Percentiles rank a stretch among this genome's conserved stretches.
Evolutionary conservation across 176 grass and related monocot species (phyloP).

Genomic region (Rhipidocladum racemiflorum): DNA sequence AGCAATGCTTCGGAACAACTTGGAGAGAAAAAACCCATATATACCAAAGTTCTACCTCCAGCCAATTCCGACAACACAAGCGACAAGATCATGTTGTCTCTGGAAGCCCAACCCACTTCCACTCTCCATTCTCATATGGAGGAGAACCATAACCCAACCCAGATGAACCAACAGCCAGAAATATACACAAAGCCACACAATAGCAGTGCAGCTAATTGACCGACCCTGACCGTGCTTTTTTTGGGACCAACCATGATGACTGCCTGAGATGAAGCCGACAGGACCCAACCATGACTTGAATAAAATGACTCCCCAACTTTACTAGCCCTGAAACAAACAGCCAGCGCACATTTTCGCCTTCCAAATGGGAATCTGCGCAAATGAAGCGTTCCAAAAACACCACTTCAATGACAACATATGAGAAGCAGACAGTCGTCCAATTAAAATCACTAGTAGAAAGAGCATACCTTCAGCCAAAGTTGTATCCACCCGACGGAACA

Average conservation of each 20-base stretch:
- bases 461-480: conserved; percentile 44
- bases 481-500: conserved; percentile 31
- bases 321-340: conserved; percentile 8
- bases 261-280: conserved; percentile 15
- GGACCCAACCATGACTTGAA: conserved; percentile 29
- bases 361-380: neutral
- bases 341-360: conserved; percentile 12
- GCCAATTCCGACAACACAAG: neutral
- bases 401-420: neutral
- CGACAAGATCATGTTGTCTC: neutral
- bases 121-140: neutral
- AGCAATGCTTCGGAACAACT: neutral
- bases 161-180: neutral
- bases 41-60: neutral
- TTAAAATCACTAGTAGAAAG: neutral
- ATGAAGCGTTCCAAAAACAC: neutral
- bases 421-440: neutral
- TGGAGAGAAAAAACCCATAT: neutral
- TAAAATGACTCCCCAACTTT: conserved; percentile 32
- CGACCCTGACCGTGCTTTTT: neutral
- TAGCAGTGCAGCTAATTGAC: neutral
- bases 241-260: neutral
- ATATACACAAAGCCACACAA: neutral
- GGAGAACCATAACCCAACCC: neutral
- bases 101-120: neutral